These are phyloP conservation scores for Fusarium sacchari DNA, from an alignment of 2,329 filamentous ascomycete genomes.

Conservation along the genomic window DNA sequence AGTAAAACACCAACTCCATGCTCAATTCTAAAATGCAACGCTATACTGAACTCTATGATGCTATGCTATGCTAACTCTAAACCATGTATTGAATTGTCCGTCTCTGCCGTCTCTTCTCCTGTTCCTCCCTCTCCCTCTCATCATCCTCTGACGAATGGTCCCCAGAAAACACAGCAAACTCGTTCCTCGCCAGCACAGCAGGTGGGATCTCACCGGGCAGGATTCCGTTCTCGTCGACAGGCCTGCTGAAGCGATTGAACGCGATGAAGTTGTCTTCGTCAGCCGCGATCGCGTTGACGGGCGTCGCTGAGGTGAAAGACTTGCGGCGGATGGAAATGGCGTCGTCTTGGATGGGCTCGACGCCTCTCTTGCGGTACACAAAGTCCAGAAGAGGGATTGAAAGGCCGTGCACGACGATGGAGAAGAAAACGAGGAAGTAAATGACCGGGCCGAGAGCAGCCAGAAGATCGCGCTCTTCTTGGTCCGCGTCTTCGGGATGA, in stretches of 20 bases:
- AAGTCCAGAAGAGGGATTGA: constrained; percentile 54
- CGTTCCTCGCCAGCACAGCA: neutral
- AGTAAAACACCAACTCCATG: neutral
- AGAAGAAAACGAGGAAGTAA: constrained; percentile 53
- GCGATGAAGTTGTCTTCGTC: constrained; percentile 54
- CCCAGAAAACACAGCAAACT: constrained; percentile 29
- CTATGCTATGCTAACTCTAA: neutral
- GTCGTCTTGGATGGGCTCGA: constrained; percentile 56
- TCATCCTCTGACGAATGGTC: constrained; percentile 6
- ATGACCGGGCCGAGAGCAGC: constrained; percentile 52
- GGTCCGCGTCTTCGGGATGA: constrained; percentile 46
- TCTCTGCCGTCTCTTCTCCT: constrained; percentile 8
- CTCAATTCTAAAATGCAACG: neutral
- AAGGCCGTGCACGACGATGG: constrained; percentile 47
- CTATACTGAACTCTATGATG: neutral
- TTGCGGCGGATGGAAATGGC: constrained; percentile 52
- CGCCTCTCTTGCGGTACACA: constrained; percentile 35
- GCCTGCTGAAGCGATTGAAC: constrained; percentile 60
- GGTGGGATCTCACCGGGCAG: constrained; percentile 2
- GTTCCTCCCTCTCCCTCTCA: constrained; percentile 6
- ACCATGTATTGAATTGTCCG: constrained; percentile 21
- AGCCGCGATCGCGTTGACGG: constrained; percentile 52
- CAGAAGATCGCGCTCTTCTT: constrained; percentile 49
- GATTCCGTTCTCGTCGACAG: constrained; percentile 27
- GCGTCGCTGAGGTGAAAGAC: constrained; percentile 47